Base-by-base conservation (phyloP, 2,329 filamentous ascomycete species). In the Didymella keratinophila region DNA sequence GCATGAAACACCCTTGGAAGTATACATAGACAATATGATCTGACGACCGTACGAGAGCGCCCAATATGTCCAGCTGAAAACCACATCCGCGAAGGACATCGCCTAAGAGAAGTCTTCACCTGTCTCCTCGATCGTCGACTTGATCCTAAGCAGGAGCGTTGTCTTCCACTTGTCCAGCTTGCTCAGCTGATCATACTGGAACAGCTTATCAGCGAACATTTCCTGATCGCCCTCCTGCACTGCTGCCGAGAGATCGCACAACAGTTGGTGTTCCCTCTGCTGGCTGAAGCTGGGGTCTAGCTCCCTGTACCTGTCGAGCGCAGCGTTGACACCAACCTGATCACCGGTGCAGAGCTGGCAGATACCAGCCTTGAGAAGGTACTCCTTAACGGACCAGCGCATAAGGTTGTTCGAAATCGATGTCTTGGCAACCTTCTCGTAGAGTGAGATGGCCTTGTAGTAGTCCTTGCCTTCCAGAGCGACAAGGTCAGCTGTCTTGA, bases 151-250 rank as follows among this genome's bases (percentile, higher is more conserved):
- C 63, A 97, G 78, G 57, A 97, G 81, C 30, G 89, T 91, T 49
- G 91, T 97, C 89, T 97, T 97, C 94, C 94, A 98, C 82, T 94
- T 95, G 75, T 97, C 93, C 72, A 98, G 81, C 83, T 95, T 95
- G 80, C 89, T 95, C 80, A 97, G 84, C 81, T 96, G 91, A 76
- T 97, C 93, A 74, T 87, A 98, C 76, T 94, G 88, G 82, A 90
- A 96, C 63, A 96, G 78, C 69, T 93, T 93, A 73, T 96, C 92
- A 21, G 89, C 86, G 71, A 96, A 98, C 61, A 84, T 83, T 70
- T 97, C 92, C 76, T 90, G 89, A 70, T 96, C 91, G 55, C 89
- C 88, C 30, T 86, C 84, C 72, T 95, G 89, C 57, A 97, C 84
- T 4, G 91, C 87, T 59, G 89, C 87, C 30, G 86, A 81, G 36